phyloP scores from a whole-genome alignment of 371 early-diverging fungal genomes.

The Vairimorpha apis region DNA sequence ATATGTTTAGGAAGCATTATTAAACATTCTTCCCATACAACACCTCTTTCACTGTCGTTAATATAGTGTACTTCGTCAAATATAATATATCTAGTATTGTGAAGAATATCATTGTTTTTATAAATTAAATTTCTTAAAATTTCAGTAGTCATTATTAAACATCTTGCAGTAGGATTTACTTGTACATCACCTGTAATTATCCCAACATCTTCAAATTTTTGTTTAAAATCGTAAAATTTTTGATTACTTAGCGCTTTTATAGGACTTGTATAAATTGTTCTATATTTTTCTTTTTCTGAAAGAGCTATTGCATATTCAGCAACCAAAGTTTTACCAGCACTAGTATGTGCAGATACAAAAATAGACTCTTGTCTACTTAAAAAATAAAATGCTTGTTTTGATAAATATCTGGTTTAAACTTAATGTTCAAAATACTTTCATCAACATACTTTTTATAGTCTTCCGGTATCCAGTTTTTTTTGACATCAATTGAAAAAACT shows the following conservation, averaged over 20 bases:
- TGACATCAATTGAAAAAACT: constrained; percentile 2
- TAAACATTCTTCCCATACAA: constrained; percentile 99
- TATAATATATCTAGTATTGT: constrained; percentile 94
- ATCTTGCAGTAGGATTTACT: constrained; percentile 83
- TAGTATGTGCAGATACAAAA: constrained; percentile 97
- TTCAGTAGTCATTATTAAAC: constrained; percentile 97
- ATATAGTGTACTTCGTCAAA: constrained; percentile 99
- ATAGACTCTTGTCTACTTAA: constrained; percentile 83
- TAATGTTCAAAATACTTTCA: constrained; percentile 44
- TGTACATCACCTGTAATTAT: constrained; percentile 97
- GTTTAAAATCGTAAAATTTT: constrained; percentile 89
- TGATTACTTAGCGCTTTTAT: constrained; percentile 97
- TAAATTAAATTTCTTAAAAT: constrained; percentile 94
- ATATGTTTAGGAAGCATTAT: constrained; percentile 76
- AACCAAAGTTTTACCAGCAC: constrained; percentile 97
- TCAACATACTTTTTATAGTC: constrained; percentile 37
- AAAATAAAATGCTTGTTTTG: constrained; percentile 90
- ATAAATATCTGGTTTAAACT: constrained; percentile 89
- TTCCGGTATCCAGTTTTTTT: constrained; percentile 33
- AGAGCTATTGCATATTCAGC: constrained; percentile 95
- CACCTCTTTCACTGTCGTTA: constrained; percentile 89
- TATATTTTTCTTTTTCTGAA: constrained; percentile 64
- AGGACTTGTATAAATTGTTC: constrained; percentile 94
- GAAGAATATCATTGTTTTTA: constrained; percentile 83
- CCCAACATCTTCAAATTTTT: constrained; percentile 78